phyloP scores from a whole-genome alignment of 257 asterid genomes.

The Solanum clarkiae region DNA sequence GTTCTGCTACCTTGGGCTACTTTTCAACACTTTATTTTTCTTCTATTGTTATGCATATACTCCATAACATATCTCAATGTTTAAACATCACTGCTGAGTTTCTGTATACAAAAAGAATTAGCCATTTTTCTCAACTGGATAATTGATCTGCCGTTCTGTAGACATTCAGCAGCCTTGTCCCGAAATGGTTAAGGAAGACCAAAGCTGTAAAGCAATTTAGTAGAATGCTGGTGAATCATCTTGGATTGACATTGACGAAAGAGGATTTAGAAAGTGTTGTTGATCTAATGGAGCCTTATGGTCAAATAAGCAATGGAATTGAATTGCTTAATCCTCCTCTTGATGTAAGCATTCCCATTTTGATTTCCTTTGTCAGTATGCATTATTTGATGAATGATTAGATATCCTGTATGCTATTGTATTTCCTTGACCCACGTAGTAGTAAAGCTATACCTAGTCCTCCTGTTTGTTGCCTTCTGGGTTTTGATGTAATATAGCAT shows the following conservation, averaged over 20 bases:
- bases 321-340: conserved; percentile 77
- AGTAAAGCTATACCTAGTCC: background rate
- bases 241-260: conserved; percentile 68
- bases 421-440: background rate
- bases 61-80: background rate
- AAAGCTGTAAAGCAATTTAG: conserved; percentile 36
- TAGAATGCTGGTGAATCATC: conserved; percentile 78
- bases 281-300: conserved; percentile 95
- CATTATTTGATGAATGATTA: background rate
- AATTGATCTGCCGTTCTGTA: conserved; percentile 23
- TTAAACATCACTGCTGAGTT: background rate
- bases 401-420: background rate
- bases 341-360: conserved; percentile 45
- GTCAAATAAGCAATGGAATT: conserved; percentile 70
- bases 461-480: background rate
- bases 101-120: background rate
- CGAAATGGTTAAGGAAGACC: conserved; percentile 73
- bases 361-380: background rate
- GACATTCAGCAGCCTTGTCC: conserved; percentile 62
- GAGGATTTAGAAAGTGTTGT: conserved; percentile 89
- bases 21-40: background rate
- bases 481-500: background rate
- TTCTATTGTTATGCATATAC: background rate
- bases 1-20: background rate
- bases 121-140: conserved; percentile 3